Conservation (phyloP, 805 yeast species). For the Barnettozyma populi region DNA sequence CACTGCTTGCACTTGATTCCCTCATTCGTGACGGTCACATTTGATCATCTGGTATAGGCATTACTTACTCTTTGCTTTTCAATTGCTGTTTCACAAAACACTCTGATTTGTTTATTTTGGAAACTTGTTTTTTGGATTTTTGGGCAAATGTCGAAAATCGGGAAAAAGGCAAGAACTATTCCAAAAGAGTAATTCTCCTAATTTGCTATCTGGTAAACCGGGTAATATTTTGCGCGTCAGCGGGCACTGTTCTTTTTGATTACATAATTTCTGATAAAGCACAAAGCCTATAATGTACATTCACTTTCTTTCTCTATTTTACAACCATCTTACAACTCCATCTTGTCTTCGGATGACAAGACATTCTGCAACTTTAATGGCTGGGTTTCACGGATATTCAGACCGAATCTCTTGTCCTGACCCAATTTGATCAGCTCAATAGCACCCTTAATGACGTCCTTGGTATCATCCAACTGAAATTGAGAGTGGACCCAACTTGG, state of each 20-base stretch:
- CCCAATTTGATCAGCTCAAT: conserved; percentile 51
- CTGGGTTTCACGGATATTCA: conserved; percentile 56
- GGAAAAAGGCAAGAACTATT: neutral
- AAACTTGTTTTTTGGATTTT: conserved; percentile 3
- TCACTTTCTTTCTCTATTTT: neutral
- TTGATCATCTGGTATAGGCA: neutral
- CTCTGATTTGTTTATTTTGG: conserved; percentile 6
- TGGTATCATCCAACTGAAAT: conserved; percentile 51
- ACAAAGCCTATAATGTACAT: conserved; percentile 1
- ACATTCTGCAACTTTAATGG: conserved; percentile 38
- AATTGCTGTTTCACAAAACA: conserved; percentile 5
- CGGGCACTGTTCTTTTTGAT: neutral
- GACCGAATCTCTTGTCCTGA: conserved; percentile 67
- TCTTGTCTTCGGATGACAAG: conserved; percentile 3
- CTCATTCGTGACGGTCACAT: neutral
- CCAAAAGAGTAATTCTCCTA: neutral
- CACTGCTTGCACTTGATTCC: neutral
- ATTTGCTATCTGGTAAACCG: neutral
- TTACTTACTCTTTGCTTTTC: conserved; percentile 6
- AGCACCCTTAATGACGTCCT: conserved; percentile 37
- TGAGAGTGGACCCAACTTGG: conserved; percentile 89
- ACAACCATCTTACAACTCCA: conserved; percentile 5
- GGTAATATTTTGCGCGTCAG: neutral
- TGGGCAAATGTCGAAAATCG: neutral
- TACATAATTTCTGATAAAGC: neutral